These are phyloP conservation scores for Penicillium lividum DNA, from an alignment of 495 filamentous ascomycete genomes.

Conservation along the genomic window DNA sequence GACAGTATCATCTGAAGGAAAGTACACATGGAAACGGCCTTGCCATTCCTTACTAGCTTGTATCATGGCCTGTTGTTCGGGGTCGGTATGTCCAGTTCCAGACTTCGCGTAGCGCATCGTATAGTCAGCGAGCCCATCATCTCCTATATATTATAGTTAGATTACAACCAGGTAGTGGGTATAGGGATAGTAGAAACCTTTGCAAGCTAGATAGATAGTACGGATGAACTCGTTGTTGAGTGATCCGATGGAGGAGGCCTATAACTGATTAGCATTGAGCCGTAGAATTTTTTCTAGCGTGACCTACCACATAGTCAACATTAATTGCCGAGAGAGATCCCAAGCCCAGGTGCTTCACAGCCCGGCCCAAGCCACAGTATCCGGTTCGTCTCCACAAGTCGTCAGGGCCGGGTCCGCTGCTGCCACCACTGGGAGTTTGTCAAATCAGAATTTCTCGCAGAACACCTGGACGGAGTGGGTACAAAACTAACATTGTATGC, in stretches of 20 bases:
- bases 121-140: constrained; percentile 60
- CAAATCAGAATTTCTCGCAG: neutral
- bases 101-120: constrained; percentile 43
- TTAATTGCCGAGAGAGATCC: constrained; percentile 47
- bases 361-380: constrained; percentile 65
- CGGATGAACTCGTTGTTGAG: constrained; percentile 67
- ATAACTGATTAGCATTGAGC: constrained; percentile 12
- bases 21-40: constrained; percentile 70
- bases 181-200: constrained; percentile 50
- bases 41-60: constrained; percentile 42
- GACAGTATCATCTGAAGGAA: constrained; percentile 78
- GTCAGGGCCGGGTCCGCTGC: constrained; percentile 54
- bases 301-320: constrained; percentile 60
- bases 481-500: constrained; percentile 61
- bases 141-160: constrained; percentile 42
- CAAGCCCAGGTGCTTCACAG: constrained; percentile 59
- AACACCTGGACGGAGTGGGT: neutral
- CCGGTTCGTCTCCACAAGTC: constrained; percentile 63
- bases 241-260: constrained; percentile 79
- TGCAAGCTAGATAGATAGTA: constrained; percentile 72
- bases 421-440: constrained; percentile 47
- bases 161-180: constrained; percentile 1
- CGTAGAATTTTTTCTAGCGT: neutral
- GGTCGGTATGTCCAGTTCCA: constrained; percentile 16
- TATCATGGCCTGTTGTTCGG: constrained; percentile 20